Conservation (phyloP, 371 early-diverging fungal genomes). For the Lichtheimia hyalospora region DNA sequence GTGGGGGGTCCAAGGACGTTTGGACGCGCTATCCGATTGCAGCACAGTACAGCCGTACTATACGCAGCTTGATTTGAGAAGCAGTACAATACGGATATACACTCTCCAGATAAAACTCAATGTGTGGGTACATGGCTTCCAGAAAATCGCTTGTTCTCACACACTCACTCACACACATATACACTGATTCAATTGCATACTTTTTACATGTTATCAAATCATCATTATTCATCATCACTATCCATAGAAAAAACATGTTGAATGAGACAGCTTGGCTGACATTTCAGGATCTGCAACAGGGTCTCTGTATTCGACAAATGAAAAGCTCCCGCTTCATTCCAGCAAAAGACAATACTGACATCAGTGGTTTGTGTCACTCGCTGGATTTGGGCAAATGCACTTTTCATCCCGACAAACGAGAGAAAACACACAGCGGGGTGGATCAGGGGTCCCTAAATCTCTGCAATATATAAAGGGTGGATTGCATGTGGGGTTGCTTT, state of each 20-base stretch:
- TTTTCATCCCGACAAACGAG: constrained; percentile 2
- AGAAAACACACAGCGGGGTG: neutral
- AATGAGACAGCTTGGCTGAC: too few relatives aligned
- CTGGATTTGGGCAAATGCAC: constrained; percentile 2
- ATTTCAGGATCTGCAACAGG: too few relatives aligned
- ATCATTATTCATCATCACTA: too few relatives aligned
- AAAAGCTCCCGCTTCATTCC: constrained; percentile 4
- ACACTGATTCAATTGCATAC: too few relatives aligned
- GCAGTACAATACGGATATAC: constrained; percentile 22
- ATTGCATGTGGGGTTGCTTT: neutral
- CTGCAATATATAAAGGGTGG: neutral
- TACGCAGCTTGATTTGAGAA: constrained; percentile 12
- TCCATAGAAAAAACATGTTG: too few relatives aligned
- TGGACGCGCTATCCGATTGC: neutral
- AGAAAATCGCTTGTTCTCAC: too few relatives aligned
- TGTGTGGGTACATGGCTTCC: neutral
- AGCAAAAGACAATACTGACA: constrained; percentile 8
- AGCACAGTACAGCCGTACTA: constrained; percentile 11
- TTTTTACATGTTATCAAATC: too few relatives aligned
- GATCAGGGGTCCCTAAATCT: neutral
- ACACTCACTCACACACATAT: too few relatives aligned
- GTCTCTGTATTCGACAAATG: neutral
- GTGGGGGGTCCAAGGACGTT: neutral
- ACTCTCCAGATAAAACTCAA: constrained; percentile 1
- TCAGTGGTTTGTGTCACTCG: constrained; percentile 11